phyloP scores from a whole-genome alignment of 805 yeast genomes.

The Metschnikowia hibisci region DNA sequence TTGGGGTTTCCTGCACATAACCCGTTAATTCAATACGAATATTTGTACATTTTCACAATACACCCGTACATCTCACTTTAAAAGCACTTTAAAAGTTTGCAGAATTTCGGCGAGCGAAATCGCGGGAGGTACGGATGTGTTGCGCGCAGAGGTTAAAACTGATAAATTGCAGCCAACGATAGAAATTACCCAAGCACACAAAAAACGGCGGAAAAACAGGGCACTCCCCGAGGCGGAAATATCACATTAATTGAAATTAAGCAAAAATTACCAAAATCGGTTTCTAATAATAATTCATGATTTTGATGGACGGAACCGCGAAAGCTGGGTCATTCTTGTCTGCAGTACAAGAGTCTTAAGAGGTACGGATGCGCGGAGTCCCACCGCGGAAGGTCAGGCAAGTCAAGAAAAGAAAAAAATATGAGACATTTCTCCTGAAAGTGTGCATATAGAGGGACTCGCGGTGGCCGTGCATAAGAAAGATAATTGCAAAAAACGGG shows the following conservation, averaged over 20 bases:
- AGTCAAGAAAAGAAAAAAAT: neutral
- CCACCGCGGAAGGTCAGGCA: neutral
- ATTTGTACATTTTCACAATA: too few species aligned
- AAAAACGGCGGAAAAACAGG: neutral
- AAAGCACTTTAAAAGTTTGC: too few species aligned
- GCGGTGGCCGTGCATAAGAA: constrained; percentile 1
- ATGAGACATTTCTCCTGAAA: constrained; percentile 5
- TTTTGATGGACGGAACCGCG: neutral
- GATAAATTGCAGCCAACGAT: neutral
- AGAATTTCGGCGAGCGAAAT: too few species aligned
- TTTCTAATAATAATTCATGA: neutral
- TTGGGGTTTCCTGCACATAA: too few species aligned
- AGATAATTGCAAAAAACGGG: neutral
- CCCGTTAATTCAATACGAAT: too few species aligned
- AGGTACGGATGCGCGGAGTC: constrained; percentile 5
- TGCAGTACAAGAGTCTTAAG: neutral
- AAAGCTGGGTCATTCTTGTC: neutral
- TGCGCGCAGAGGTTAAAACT: neutral
- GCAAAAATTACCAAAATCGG: neutral
- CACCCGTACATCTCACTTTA: too few species aligned
- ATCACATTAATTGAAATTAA: neutral
- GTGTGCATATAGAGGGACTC: neutral
- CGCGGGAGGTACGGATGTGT: neutral
- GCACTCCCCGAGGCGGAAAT: neutral
- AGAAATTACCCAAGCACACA: neutral